Evolutionary conservation across 1,284 basidiomycete species (phyloP), one percentile per base, ranked within the genome.

Genomic region (Fomes fomentarius): DNA sequence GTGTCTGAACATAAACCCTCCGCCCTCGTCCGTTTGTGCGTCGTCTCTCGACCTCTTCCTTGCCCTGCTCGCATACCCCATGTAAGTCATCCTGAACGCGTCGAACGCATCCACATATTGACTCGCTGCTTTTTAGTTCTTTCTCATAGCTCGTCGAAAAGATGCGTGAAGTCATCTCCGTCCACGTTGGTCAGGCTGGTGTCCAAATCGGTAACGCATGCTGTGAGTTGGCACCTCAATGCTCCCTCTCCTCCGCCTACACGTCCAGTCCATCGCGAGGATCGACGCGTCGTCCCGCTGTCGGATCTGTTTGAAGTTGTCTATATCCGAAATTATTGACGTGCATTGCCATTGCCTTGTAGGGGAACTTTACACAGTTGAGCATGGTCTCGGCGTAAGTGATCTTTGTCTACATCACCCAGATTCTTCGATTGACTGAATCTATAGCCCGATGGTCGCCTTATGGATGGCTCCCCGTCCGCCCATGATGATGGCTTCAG

Each of bases 141-240:
- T 57, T 58, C 57, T 61, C 58, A 45, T 62, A 51, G 60, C 60
- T 69, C 57, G 58, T 66, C 54, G 65, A 63, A 57, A 65, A 65
- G 67, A 92, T 92, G 89, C 88, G 89, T 81, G 89, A 92, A 90
- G 93, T 96, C 76, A 94, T 96, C 79, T 95, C 93, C 69, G 80
- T 96, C 71, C 93, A 95, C 75, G 93, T 96, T 74, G 93, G 93
- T 67, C 93, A 96, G 79, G 94, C 94, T 70, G 93, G 93, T 89
- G 91, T 96, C 66, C 94, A 96, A 80, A 96, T 97, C 69, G 94
- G 94, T 73, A 96, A 96, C 71, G 94, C 94, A 71, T 96, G 93
- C 78, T 96, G 89, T 92, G 74, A 79, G 89, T 87, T 53, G 38
- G 49, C 54, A 30, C 39, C 42, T 42, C 34, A 40, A 50, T 59